Conservation (phyloP, 352 stramenopile species). For the Globisporangium viniferum region DNA sequence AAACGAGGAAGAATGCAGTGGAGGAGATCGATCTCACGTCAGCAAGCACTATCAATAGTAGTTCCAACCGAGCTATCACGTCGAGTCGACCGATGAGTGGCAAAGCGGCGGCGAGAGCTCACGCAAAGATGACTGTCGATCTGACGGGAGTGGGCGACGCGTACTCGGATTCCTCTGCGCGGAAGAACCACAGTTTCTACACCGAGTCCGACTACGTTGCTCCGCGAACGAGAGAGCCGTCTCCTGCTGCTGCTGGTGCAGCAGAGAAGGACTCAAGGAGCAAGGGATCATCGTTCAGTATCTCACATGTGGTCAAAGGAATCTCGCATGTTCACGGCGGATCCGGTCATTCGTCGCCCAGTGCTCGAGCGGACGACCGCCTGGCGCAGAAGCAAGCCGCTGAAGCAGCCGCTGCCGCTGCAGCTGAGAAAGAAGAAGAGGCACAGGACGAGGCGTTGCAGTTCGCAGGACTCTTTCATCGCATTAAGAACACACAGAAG, state of each 20-base stretch:
- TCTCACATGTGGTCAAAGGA: constrained; percentile 61
- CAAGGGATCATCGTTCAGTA: constrained; percentile 35
- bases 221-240: constrained; percentile 19
- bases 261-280: constrained; percentile 22
- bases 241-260: not conserved
- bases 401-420: not conserved
- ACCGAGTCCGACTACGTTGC: constrained; percentile 52
- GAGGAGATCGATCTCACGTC: constrained; percentile 18
- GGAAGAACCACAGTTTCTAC: constrained; percentile 74
- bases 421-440: constrained; percentile 38
- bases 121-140: constrained; percentile 41
- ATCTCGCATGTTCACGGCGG: constrained; percentile 50
- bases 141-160: constrained; percentile 39
- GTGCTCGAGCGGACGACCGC: not conserved
- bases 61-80: not conserved
- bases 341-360: constrained; percentile 11
- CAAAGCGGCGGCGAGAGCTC: constrained; percentile 54
- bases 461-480: constrained; percentile 68
- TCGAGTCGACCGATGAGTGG: constrained; percentile 45
- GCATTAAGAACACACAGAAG: constrained; percentile 82
- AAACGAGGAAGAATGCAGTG: constrained; percentile 19
- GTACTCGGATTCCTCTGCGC: constrained; percentile 21
- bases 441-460: constrained; percentile 46
- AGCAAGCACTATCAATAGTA: not conserved
- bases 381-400: constrained; percentile 2